Percentiles rank a stretch among this genome's conserved stretches.
These are phyloP conservation scores for Coniochaeta pulveracea DNA, from an alignment of 2,329 filamentous ascomycete species.

Conservation along the genomic window DNA sequence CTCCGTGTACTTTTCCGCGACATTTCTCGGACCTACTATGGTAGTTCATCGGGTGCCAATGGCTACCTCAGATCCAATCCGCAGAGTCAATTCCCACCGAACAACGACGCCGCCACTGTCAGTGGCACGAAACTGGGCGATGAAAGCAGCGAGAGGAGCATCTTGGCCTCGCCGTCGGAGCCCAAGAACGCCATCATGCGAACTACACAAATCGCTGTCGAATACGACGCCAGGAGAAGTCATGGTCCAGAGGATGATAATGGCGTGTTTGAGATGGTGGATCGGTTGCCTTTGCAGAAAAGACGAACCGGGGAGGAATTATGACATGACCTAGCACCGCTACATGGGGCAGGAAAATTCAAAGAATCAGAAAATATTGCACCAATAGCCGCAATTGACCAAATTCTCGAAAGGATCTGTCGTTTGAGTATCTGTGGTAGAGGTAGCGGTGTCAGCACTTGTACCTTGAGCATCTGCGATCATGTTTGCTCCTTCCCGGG, in stretches of 20 bases:
- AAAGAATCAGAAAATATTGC: no score
- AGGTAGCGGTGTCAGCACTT: no score
- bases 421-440: no score
- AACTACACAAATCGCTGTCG: slow-evolving; percentile 5
- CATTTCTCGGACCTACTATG: slow-evolving; percentile 2
- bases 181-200: slow-evolving; percentile 4
- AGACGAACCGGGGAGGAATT: no score
- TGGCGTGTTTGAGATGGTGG: slow-evolving; percentile 1
- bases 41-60: slow-evolving; percentile 1
- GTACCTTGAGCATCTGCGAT: no score
- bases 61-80: slow-evolving; percentile 5
- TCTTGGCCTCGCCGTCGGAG: slow-evolving; percentile 2
- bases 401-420: no score
- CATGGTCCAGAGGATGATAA: slow-evolving; percentile 1
- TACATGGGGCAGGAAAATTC: no score
- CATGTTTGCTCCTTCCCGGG: no score
- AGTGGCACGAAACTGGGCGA: slow-evolving; percentile 13
- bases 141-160: slow-evolving; percentile 8
- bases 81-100: slow-evolving; percentile 4
- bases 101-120: slow-evolving; percentile 17
- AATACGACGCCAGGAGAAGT: slow-evolving; percentile 2
- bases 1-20: slow-evolving; percentile 7
- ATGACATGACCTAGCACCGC: no score
- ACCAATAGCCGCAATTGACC: no score
- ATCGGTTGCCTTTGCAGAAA: slow-evolving; percentile 1